Evolutionary conservation across 306 rosid genomes (phyloP).

Genomic region (Geum urbanum): DNA sequence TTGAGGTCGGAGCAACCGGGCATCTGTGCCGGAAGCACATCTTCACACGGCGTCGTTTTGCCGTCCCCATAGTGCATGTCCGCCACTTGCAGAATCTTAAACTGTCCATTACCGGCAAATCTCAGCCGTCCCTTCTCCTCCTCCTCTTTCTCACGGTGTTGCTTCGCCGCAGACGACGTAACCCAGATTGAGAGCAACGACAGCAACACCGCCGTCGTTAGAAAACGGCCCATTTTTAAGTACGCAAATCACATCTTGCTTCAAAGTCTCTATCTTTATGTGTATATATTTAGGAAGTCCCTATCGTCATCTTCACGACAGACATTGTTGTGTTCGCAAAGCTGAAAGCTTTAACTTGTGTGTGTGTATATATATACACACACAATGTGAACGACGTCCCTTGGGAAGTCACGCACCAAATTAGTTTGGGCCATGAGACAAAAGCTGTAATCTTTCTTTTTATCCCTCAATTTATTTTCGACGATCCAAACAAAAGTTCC

Average conservation of each 20-base stretch:
- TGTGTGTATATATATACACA: too few relatives aligned
- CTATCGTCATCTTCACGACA: background rate
- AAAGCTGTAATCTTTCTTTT: background rate
- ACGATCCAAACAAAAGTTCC: background rate
- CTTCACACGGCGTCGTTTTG: conserved; percentile 49
- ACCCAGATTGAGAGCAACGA: conserved; percentile 30
- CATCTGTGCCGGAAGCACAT: conserved; percentile 57
- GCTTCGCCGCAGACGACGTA: conserved; percentile 26
- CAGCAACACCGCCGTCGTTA: conserved; percentile 6
- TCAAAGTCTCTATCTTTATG: background rate
- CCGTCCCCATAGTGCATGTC: conserved; percentile 94
- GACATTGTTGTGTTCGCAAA: background rate
- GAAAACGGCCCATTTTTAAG: conserved; percentile 11
- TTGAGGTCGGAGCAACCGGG: conserved; percentile 78
- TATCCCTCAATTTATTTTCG: background rate
- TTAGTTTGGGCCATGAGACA: background rate
- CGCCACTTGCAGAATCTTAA: conserved; percentile 90
- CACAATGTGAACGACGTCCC: background rate
- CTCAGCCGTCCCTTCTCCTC: conserved; percentile 36
- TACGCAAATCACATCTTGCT: background rate
- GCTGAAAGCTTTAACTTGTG: background rate
- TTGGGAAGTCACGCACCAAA: background rate
- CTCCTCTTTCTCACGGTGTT: conserved; percentile 17
- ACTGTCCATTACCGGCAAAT: conserved; percentile 58
- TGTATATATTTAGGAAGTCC: too few relatives aligned